These are phyloP conservation scores for Golovinomyces cichoracearum DNA, from an alignment of 2,329 filamentous ascomycete species.

Conservation along the genomic window DNA sequence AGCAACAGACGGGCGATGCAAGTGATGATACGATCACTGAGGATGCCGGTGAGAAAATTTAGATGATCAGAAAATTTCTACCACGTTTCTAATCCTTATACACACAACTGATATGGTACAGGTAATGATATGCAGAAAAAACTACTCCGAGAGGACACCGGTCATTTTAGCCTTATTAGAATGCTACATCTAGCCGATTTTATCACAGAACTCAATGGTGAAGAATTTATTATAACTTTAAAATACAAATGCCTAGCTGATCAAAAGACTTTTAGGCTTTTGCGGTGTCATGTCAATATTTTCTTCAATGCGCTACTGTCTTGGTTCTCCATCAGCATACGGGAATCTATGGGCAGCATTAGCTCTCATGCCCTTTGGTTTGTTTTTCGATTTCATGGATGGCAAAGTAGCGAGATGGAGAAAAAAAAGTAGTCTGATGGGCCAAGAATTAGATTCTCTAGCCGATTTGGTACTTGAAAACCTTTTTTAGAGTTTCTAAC, in stretches of 20 bases:
- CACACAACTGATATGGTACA: slow-evolving; percentile 13
- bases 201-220: slow-evolving; percentile 62
- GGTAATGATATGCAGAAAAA: slow-evolving; percentile 51
- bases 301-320: slow-evolving; percentile 78
- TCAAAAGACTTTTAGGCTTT: slow-evolving; percentile 27
- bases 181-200: slow-evolving; percentile 58
- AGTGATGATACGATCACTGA: background rate
- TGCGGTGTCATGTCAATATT: slow-evolving; percentile 90
- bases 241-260: background rate
- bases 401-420: slow-evolving; percentile 91
- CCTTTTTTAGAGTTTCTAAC: background rate
- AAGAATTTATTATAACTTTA: slow-evolving; percentile 1
- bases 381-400: slow-evolving; percentile 97
- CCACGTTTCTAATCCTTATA: background rate
- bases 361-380: slow-evolving; percentile 64
- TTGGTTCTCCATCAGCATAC: slow-evolving; percentile 39
- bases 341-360: slow-evolving; percentile 60
- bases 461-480: slow-evolving; percentile 50
- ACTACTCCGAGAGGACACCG: slow-evolving; percentile 40
- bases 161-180: slow-evolving; percentile 45
- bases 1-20: background rate
- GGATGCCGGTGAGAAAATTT: background rate
- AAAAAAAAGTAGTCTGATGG: slow-evolving; percentile 92
- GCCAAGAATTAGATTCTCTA: slow-evolving; percentile 84
- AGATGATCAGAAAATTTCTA: background rate